Conservation (phyloP, 257 asterid species). For the Solanum pinnatisectum region DNA sequence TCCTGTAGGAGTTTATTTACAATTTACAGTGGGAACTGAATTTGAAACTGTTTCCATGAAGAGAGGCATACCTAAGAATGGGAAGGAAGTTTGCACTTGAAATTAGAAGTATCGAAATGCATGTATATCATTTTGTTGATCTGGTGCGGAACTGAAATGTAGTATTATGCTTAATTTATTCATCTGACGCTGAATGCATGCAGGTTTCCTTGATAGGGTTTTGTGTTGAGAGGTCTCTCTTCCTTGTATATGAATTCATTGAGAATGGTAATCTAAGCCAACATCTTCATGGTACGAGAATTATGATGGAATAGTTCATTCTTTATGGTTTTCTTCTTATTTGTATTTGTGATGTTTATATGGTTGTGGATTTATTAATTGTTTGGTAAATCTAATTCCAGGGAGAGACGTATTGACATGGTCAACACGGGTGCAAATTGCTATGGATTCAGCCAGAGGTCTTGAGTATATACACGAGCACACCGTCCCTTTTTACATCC, state of each 20-base stretch:
- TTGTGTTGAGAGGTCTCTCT: slow-evolving; percentile 84
- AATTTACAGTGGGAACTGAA: not conserved
- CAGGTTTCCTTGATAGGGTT: slow-evolving; percentile 95
- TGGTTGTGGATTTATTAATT: not conserved
- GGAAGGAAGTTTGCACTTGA: not conserved
- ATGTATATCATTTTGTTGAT: not conserved
- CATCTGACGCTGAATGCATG: not conserved
- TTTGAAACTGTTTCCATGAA: not conserved
- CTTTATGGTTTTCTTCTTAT: not conserved
- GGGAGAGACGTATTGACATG: slow-evolving; percentile 66
- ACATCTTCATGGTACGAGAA: slow-evolving; percentile 73
- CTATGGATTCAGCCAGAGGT: slow-evolving; percentile 94
- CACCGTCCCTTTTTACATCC: slow-evolving; percentile 85
- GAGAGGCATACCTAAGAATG: not conserved
- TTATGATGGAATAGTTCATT: not conserved
- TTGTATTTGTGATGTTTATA: not conserved
- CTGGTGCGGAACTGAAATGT: not conserved
- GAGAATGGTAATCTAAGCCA: slow-evolving; percentile 86
- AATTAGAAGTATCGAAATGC: not conserved
- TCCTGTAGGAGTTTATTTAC: not conserved
- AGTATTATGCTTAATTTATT: not conserved
- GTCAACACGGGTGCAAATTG: slow-evolving; percentile 83
- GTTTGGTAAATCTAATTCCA: slow-evolving; percentile 15
- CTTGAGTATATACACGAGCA: slow-evolving; percentile 95
- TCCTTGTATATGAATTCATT: slow-evolving; percentile 81